A percentile compares a stretch with the other conserved stretches of the same genome.
Evolutionary conservation across 495 filamentous ascomycete genomes (phyloP).

Genomic region (Penicillium ucsense): DNA sequence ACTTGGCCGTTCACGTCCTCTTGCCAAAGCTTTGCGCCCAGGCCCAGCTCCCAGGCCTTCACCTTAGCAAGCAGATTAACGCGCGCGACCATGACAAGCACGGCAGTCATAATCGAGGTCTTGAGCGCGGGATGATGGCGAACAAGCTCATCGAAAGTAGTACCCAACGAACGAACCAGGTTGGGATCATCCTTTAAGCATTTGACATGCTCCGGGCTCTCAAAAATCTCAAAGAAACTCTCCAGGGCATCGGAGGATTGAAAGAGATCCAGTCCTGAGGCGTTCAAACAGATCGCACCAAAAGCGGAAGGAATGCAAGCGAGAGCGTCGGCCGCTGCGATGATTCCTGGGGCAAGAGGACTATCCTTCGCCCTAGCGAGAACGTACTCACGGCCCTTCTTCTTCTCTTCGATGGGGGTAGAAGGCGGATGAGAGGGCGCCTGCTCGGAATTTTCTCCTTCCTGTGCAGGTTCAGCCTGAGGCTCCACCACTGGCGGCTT

Average conservation of each 20-base stretch:
- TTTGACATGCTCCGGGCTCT: conserved; percentile 82
- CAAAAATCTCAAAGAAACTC: conserved; percentile 87
- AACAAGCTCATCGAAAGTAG: conserved; percentile 85
- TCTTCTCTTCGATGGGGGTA: conserved; percentile 7
- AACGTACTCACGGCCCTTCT: conserved; percentile 24
- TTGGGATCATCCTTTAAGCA: conserved; percentile 61
- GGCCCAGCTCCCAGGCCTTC: conserved; percentile 54
- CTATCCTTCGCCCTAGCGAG: conserved; percentile 24
- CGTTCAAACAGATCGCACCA: conserved; percentile 88
- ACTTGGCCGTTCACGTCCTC: conserved; percentile 33
- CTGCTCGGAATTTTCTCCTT: conserved; percentile 9
- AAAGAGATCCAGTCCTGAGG: conserved; percentile 81
- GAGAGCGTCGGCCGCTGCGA: conserved; percentile 79
- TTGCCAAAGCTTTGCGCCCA: conserved; percentile 73
- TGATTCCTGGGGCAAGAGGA: conserved; percentile 61
- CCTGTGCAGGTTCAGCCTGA: conserved; percentile 13
- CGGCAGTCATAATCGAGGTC: conserved; percentile 63
- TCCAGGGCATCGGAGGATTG: conserved; percentile 71
- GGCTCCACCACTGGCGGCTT: conserved; percentile 20
- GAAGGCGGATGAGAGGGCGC: conserved; percentile 9
- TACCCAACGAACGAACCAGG: conserved; percentile 50
- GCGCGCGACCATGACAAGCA: conserved; percentile 74
- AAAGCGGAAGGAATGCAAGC: conserved; percentile 75
- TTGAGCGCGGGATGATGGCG: conserved; percentile 85
- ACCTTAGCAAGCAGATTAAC: conserved; percentile 59